A percentile compares a stretch with the other conserved stretches of the same genome.
Evolutionary conservation across 2,329 filamentous ascomycete species (phyloP).

Genomic region (Camillea tinctor): DNA sequence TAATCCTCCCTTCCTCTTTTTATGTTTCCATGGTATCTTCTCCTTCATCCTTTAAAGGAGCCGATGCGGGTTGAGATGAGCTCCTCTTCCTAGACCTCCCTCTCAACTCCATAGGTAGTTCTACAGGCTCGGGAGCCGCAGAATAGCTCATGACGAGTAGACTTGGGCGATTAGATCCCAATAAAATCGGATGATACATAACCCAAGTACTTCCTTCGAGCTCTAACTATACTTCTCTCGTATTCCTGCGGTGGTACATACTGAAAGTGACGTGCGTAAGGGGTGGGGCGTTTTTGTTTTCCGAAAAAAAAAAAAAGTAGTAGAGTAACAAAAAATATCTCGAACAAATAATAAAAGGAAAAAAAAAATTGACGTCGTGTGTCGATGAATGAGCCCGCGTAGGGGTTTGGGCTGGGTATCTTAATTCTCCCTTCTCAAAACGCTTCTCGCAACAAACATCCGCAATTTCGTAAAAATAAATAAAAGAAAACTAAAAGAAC

Average conservation of each 20-base stretch:
- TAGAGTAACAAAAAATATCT: constrained; percentile 12
- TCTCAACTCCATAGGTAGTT: not conserved
- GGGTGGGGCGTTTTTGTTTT: constrained; percentile 1
- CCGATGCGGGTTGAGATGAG: constrained; percentile 2
- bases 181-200: not conserved
- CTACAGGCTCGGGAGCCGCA: not conserved
- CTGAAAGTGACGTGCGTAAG: constrained; percentile 16
- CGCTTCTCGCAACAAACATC: constrained; percentile 16
- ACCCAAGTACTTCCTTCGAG: not conserved
- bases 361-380: constrained; percentile 27
- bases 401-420: constrained; percentile 33
- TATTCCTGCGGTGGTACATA: not conserved
- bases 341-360: constrained; percentile 12
- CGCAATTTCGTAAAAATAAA: constrained; percentile 13
- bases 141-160: not conserved
- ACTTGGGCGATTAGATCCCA: not conserved
- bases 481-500: too few relatives aligned
- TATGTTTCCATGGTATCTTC: constrained; percentile 15
- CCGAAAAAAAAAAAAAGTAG: constrained; percentile 15
- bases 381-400: constrained; percentile 33
- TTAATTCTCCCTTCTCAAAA: constrained; percentile 25
- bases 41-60: constrained; percentile 6
- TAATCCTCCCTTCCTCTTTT: constrained; percentile 11
- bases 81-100: constrained; percentile 4
- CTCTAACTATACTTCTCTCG: not conserved